Evolutionary conservation across 169 alveolate genomes (phyloP).

Genomic region (Eimeria zaria): DNA sequence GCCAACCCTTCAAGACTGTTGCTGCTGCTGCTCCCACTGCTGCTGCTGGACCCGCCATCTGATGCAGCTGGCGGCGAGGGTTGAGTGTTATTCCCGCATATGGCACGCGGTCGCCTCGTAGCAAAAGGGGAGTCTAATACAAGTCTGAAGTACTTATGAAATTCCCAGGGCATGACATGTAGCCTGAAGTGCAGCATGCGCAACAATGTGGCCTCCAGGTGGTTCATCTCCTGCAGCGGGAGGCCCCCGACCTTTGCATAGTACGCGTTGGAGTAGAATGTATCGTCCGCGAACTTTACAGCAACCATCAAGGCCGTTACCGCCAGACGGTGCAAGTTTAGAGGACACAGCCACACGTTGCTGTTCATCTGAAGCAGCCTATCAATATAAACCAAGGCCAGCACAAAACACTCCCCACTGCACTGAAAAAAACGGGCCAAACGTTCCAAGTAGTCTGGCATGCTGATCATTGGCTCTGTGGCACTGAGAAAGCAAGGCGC

Average conservation of each 20-base stretch:
- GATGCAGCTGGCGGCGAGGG: slow-evolving; percentile 1
- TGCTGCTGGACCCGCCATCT: slow-evolving; percentile 15
- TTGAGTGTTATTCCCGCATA: slow-evolving; percentile 7
- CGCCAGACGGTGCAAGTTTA: slow-evolving; percentile 89
- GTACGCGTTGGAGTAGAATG: slow-evolving; percentile 88
- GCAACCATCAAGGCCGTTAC: slow-evolving; percentile 89
- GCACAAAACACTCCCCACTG: slow-evolving; percentile 89
- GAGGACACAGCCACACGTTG: slow-evolving; percentile 82
- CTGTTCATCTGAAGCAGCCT: slow-evolving; percentile 86
- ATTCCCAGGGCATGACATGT: slow-evolving; percentile 88
- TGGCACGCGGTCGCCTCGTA: slow-evolving; percentile 12
- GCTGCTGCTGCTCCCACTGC: slow-evolving; percentile 12
- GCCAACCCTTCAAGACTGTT: background rate
- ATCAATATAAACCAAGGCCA: slow-evolving; percentile 89
- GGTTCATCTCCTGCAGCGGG: slow-evolving; percentile 89
- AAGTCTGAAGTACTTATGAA: slow-evolving; percentile 39
- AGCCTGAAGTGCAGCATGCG: slow-evolving; percentile 88
- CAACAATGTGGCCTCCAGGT: slow-evolving; percentile 89
- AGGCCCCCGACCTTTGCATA: slow-evolving; percentile 91
- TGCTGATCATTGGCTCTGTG: slow-evolving; percentile 93
- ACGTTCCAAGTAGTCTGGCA: slow-evolving; percentile 91
- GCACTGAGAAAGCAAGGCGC: slow-evolving; percentile 94
- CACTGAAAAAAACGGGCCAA: slow-evolving; percentile 94
- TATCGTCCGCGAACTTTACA: slow-evolving; percentile 91
- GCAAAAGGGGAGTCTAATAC: slow-evolving; percentile 57